Evolutionary conservation across 441 rosid genomes (phyloP), one percentile per base, ranked within the genome.

Genomic region (Euphorbia corollata): DNA sequence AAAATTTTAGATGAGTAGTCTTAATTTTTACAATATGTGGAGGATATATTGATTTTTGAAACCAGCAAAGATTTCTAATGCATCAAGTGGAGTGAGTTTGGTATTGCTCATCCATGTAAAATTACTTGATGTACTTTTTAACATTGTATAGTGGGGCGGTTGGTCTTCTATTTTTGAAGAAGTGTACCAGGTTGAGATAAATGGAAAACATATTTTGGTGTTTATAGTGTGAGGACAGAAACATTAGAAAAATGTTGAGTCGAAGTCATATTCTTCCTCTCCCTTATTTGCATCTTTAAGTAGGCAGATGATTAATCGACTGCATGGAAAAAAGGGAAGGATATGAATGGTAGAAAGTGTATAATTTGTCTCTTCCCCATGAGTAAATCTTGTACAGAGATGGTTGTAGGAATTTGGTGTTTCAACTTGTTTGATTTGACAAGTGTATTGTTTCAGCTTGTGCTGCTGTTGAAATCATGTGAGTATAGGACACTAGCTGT

Each of bases 401-500:
- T 13, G 15, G 59, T 22, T 1, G 36, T 56, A 12, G n/a, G 24
- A 9, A 22, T 24, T 11, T 23, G 30, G 15, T 1, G 16, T 56
- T 47, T 68, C 16, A 50, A 16, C 20, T 50, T 50, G 20, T 50
- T 50, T 22, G 9, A 23, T 16, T 65, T 69, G 5, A 54, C 18
- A 16, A 20, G 60, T 64, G 36, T 5, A 36, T 36, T 22, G 32
- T 36, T 32, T 3, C 92, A 92, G 98, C 92, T 95, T 59, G 99
- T 95, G 70, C 85, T 90, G 76, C 86, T 95, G 59, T 74, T 95
- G 69, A 95, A 90, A 82, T 92, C 89, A 62, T 90, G 98, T 59
- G 97, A 92, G 76, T 96, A 96, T 77, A 85, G 98, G 79, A 92
- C 96, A 50, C 79, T 95, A 75, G 99, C 99, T 34, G 85, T 92